Percentiles rank a stretch among this genome's conserved stretches.
Conservation (phyloP, 1,139 yeast species). For the Yamadazyma dushanensis region DNA sequence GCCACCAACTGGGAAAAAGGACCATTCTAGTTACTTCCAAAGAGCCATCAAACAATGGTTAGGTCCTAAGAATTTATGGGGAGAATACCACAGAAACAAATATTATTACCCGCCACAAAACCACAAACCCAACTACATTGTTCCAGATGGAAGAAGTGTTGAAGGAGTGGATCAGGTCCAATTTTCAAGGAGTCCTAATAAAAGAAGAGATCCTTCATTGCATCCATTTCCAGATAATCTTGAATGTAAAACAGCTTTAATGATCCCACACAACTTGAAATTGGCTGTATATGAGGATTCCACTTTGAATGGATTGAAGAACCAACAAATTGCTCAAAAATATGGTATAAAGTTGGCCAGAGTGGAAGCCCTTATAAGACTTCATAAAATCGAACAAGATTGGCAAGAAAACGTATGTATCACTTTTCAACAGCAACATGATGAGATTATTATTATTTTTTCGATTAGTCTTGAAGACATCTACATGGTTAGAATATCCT, state of each 20-base stretch:
- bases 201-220: slow-evolving; percentile 34
- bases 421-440: slow-evolving; percentile 15
- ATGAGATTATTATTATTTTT: slow-evolving; percentile 27
- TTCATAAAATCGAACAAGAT: slow-evolving; percentile 62
- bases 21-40: slow-evolving; percentile 28
- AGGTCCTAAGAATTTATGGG: slow-evolving; percentile 83
- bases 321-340: slow-evolving; percentile 76
- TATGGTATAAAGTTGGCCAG: slow-evolving; percentile 82
- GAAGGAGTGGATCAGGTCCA: slow-evolving; percentile 16
- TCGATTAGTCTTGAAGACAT: slow-evolving; percentile 87
- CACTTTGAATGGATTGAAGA: slow-evolving; percentile 49
- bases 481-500: slow-evolving; percentile 52
- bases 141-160: slow-evolving; percentile 53
- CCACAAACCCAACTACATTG: slow-evolving; percentile 74
- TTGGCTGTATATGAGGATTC: slow-evolving; percentile 59
- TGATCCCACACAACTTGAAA: slow-evolving; percentile 60
- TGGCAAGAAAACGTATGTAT: slow-evolving; percentile 64
- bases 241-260: slow-evolving; percentile 65
- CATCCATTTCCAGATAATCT: slow-evolving; percentile 82
- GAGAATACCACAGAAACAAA: slow-evolving; percentile 77
- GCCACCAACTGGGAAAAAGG: slow-evolving; percentile 28
- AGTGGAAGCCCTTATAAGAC: slow-evolving; percentile 77
- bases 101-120: slow-evolving; percentile 72
- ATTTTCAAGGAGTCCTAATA: slow-evolving; percentile 2
- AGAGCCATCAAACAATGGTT: slow-evolving; percentile 53